A percentile compares a stretch with the other conserved stretches of the same genome.
Conservation (phyloP, 192 early-diverging fungal species). For the Entophlyctis luteolus region DNA sequence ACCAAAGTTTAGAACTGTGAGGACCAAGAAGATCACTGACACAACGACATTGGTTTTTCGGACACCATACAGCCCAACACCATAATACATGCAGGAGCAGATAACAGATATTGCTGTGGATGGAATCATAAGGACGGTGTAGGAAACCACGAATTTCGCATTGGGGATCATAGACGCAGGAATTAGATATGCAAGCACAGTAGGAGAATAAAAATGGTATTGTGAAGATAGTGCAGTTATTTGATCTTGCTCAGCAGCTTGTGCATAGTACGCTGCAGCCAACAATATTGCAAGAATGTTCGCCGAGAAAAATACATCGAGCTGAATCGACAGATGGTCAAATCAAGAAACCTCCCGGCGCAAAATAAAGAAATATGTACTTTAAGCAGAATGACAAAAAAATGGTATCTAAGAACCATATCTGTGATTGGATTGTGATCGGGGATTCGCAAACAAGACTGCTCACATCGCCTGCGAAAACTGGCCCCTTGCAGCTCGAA, state of each 20-base stretch:
- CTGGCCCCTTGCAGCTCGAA: slow-evolving; percentile 41
- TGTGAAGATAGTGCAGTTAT: background rate
- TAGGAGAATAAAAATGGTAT: background rate
- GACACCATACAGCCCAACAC: slow-evolving; percentile 30
- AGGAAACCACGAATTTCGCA: background rate
- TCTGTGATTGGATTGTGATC: background rate
- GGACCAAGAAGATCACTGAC: slow-evolving; percentile 28
- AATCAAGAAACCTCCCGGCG: slow-evolving; percentile 9
- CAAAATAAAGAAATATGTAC: slow-evolving; percentile 36
- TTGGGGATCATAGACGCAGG: slow-evolving; percentile 26
- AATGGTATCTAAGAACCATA: slow-evolving; percentile 36
- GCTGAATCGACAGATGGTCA: background rate
- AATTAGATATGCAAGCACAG: background rate
- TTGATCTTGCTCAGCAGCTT: background rate
- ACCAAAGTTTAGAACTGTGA: slow-evolving; percentile 17
- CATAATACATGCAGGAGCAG: slow-evolving; percentile 2
- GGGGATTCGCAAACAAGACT: background rate
- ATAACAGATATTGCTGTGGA: slow-evolving; percentile 8
- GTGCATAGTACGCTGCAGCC: slow-evolving; percentile 13
- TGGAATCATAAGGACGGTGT: background rate
- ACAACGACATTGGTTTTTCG: slow-evolving; percentile 6
- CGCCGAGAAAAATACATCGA: background rate
- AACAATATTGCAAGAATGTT: slow-evolving; percentile 9
- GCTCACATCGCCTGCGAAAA: slow-evolving; percentile 28
- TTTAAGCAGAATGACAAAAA: slow-evolving; percentile 44